phyloP scores from a whole-genome alignment of 306 rosid genomes.

The Acacia confusa region DNA sequence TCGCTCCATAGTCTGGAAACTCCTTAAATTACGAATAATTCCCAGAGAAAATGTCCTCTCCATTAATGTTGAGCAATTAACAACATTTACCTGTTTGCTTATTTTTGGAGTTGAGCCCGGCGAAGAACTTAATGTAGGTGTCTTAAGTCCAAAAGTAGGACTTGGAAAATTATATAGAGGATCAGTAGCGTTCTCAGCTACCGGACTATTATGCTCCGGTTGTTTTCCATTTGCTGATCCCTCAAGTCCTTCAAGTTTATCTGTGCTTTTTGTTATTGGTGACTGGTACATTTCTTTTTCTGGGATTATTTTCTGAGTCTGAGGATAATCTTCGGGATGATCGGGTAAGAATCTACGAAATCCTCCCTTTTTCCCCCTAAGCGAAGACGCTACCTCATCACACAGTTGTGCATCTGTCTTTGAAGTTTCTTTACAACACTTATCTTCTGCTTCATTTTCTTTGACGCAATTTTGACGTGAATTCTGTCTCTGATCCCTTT shows the following conservation, averaged over 20 bases:
- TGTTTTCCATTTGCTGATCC: slow-evolving; percentile 45
- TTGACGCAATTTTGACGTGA: slow-evolving; percentile 41
- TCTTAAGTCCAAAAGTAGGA: slow-evolving; percentile 59
- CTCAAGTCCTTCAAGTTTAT: slow-evolving; percentile 37
- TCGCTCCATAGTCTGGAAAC: slow-evolving; percentile 43
- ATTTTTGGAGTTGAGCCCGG: slow-evolving; percentile 54
- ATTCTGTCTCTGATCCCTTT: slow-evolving; percentile 45
- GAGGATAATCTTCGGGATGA: slow-evolving; percentile 38
- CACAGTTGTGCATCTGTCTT: slow-evolving; percentile 42
- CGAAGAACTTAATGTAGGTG: slow-evolving; percentile 52
- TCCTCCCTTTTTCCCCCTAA: slow-evolving; percentile 36
- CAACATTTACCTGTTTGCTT: slow-evolving; percentile 33
- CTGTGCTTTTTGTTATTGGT: slow-evolving; percentile 37
- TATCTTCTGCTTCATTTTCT: slow-evolving; percentile 37
- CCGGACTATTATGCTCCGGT: slow-evolving; percentile 41
- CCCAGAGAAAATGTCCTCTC: slow-evolving; percentile 48
- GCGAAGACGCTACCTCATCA: slow-evolving; percentile 39
- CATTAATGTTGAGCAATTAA: slow-evolving; percentile 40
- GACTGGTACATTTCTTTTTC: slow-evolving; percentile 41
- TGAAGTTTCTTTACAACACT: slow-evolving; percentile 38
- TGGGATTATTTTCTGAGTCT: slow-evolving; percentile 36
- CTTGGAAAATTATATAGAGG: slow-evolving; percentile 53
- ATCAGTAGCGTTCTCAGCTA: slow-evolving; percentile 39
- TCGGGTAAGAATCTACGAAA: slow-evolving; percentile 37
- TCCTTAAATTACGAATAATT: slow-evolving; percentile 45